Percentiles rank a stretch among this genome's conserved stretches.
These are phyloP conservation scores for Paratinospora sagittata DNA, from an alignment of 164 flowering plant genomes.

Conservation along the genomic window DNA sequence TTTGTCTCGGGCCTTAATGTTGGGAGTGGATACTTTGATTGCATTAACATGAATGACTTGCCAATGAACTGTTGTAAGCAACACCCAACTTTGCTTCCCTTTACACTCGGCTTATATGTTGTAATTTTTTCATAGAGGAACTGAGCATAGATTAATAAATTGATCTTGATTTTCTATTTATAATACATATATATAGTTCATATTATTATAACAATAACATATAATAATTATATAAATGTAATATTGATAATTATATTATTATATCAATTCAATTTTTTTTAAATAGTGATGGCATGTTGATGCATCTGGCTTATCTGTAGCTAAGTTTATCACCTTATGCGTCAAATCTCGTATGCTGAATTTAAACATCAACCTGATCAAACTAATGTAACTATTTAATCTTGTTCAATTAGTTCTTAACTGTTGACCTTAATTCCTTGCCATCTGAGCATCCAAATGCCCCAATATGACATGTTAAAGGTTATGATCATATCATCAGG, in stretches of 20 bases:
- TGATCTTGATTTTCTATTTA: background rate
- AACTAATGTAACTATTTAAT: background rate
- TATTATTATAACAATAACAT: too few relatives aligned
- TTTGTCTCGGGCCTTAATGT: constrained; percentile 61
- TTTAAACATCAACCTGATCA: constrained; percentile 1
- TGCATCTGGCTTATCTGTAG: background rate
- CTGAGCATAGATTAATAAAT: background rate
- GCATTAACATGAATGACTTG: constrained; percentile 66
- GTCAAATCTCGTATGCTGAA: background rate
- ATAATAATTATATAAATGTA: too few relatives aligned
- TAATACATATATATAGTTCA: too few relatives aligned
- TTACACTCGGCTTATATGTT: constrained; percentile 4
- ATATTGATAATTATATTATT: too few relatives aligned
- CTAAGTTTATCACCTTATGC: background rate
- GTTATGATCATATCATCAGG: background rate
- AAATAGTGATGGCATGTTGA: background rate
- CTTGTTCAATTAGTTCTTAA: background rate
- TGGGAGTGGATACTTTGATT: constrained; percentile 63
- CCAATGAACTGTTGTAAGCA: constrained; percentile 76
- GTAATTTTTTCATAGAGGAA: background rate
- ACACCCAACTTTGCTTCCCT: constrained; percentile 4
- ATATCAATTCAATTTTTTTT: background rate
- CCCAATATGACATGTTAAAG: background rate
- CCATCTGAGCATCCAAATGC: background rate
- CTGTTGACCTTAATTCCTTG: background rate